Evolutionary conservation across 2,329 filamentous ascomycete species (phyloP).

Genomic region (Cladorrhinum sp.): DNA sequence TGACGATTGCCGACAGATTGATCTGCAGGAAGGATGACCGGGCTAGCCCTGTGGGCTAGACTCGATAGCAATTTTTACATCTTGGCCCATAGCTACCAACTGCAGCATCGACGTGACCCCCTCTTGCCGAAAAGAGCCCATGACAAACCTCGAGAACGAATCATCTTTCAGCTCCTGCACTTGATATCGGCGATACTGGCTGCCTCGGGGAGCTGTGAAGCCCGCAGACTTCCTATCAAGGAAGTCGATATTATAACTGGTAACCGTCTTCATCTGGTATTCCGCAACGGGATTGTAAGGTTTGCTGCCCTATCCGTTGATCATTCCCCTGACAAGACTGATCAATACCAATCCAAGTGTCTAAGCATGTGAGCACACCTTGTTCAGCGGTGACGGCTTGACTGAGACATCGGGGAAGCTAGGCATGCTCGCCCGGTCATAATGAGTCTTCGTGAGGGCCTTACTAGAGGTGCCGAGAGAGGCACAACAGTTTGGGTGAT

Average conservation of each 20-base stretch:
- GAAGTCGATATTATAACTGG: neutral
- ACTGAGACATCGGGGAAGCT: slow-evolving; percentile 4
- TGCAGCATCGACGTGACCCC: neutral
- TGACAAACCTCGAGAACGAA: neutral
- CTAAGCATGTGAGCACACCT: neutral
- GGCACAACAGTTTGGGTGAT: neutral
- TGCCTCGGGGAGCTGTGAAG: neutral
- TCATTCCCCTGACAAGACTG: neutral
- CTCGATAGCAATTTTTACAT: neutral
- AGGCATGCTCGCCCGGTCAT: neutral
- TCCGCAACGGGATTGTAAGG: neutral
- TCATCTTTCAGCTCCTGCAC: neutral
- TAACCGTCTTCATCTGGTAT: neutral
- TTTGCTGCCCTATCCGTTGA: neutral
- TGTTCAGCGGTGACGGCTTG: neutral
- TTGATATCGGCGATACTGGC: neutral
- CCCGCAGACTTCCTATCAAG: neutral
- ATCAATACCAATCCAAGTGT: neutral
- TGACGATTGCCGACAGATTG: neutral
- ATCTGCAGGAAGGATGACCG: neutral
- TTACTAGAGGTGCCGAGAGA: neutral
- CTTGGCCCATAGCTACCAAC: slow-evolving; percentile 3
- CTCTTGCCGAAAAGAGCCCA: neutral
- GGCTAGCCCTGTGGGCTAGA: neutral
- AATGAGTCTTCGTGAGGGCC: neutral